A percentile compares a stretch with the other conserved stretches of the same genome.
Evolutionary conservation across 2,329 filamentous ascomycete genomes (phyloP).

Genomic region (Penicillium sclerotigenum): DNA sequence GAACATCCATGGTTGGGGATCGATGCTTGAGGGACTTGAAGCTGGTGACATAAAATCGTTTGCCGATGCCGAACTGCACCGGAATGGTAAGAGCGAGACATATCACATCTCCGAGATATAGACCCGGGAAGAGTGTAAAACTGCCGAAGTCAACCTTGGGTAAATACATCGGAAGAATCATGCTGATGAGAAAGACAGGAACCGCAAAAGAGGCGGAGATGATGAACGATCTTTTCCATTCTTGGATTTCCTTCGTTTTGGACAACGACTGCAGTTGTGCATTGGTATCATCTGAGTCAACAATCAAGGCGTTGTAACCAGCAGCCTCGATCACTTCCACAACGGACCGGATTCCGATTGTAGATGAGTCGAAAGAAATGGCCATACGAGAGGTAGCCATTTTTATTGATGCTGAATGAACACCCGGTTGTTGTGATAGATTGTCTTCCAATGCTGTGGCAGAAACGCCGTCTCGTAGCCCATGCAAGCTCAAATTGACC

Average conservation of each 20-base stretch:
- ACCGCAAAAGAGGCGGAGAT: conserved; percentile 77
- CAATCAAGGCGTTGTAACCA: conserved; percentile 83
- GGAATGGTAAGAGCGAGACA: conserved; percentile 84
- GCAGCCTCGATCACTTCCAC: conserved; percentile 78
- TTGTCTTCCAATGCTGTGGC: conserved; percentile 68
- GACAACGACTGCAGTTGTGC: conserved; percentile 92
- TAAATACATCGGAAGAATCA: conserved; percentile 86
- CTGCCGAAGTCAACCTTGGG: conserved; percentile 73
- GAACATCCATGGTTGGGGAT: conserved; percentile 94
- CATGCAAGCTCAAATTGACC: conserved; percentile 80
- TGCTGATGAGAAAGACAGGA: conserved; percentile 87
- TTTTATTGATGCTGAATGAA: conserved; percentile 70
- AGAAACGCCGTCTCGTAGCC: conserved; percentile 67
- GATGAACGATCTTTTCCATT: conserved; percentile 81
- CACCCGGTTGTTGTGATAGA: conserved; percentile 64
- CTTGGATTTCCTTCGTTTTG: conserved; percentile 92
- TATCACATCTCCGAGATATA: conserved; percentile 84
- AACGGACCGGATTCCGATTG: conserved; percentile 74
- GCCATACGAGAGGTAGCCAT: conserved; percentile 70
- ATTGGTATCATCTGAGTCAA: conserved; percentile 92
- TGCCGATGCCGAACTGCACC: conserved; percentile 93
- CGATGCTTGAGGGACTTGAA: conserved; percentile 88
- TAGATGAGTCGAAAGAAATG: conserved; percentile 67
- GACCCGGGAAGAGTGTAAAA: conserved; percentile 63
- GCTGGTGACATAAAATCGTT: conserved; percentile 89